phyloP scores from a whole-genome alignment of 148 eudicot genomes.

The Euryodendron excelsum region DNA sequence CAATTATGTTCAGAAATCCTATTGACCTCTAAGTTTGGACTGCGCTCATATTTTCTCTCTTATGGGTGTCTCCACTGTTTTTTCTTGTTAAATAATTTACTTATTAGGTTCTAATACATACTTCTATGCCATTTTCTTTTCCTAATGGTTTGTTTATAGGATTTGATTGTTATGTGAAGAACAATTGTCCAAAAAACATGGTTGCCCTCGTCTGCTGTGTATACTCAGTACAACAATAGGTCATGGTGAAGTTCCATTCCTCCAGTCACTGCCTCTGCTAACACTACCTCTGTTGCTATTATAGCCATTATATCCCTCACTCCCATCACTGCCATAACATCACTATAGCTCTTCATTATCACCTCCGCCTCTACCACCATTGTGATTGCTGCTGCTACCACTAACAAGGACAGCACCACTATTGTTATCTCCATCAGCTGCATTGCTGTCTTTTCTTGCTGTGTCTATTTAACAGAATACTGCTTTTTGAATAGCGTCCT shows the following conservation, averaged over 20 bases:
- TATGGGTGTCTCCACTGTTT: not conserved
- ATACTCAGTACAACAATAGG: too few species aligned
- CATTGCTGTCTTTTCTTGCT: too few species aligned
- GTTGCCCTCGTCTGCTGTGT: not conserved
- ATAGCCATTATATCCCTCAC: not conserved
- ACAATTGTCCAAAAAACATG: not conserved
- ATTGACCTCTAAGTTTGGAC: too few species aligned
- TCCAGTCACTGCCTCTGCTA: not conserved
- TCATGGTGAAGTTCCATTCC: not conserved
- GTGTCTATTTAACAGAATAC: too few species aligned
- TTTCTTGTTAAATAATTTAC: too few species aligned
- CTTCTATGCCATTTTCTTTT: not conserved
- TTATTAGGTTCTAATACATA: not conserved
- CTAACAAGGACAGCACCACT: too few species aligned
- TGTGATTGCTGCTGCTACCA: too few species aligned
- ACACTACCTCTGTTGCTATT: not conserved
- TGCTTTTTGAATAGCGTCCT: too few species aligned
- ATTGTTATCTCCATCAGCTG: not conserved
- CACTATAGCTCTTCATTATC: too few species aligned
- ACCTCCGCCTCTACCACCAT: too few species aligned
- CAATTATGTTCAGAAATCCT: too few species aligned
- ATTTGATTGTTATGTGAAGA: not conserved
- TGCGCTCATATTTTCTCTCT: not conserved
- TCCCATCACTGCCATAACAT: too few species aligned
- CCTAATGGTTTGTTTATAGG: not conserved